Evolutionary conservation across 768 basidiomycete genomes (phyloP).

Genomic region (Boletus pseudopeckii): DNA sequence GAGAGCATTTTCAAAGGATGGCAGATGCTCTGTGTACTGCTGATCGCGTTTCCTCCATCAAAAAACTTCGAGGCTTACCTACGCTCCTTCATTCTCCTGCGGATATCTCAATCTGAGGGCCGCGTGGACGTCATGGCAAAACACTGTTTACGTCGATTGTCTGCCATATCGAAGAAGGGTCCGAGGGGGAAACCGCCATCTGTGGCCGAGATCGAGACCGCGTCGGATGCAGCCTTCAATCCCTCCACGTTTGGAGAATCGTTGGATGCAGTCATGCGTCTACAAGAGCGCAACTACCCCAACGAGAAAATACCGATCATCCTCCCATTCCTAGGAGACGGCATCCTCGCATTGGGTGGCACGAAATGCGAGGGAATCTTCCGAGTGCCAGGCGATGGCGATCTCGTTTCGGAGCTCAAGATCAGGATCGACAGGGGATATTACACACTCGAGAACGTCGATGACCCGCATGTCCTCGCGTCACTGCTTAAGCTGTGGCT

Average conservation of each 20-base stretch:
- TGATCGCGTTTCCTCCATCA: slow-evolving; percentile 91
- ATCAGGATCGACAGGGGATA: slow-evolving; percentile 88
- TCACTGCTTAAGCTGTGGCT: slow-evolving; percentile 93
- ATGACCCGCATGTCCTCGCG: slow-evolving; percentile 87
- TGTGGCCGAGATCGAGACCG: slow-evolving; percentile 85
- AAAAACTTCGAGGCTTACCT: slow-evolving; percentile 90
- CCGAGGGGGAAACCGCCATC: slow-evolving; percentile 83
- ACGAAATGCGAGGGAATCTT: slow-evolving; percentile 87
- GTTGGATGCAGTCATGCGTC: slow-evolving; percentile 74
- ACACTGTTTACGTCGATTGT: slow-evolving; percentile 79
- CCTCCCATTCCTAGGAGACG: slow-evolving; percentile 89
- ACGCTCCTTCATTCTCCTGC: slow-evolving; percentile 71
- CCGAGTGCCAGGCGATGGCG: slow-evolving; percentile 86
- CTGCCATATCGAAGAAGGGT: slow-evolving; percentile 74
- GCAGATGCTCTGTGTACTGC: slow-evolving; percentile 86
- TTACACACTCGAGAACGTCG: slow-evolving; percentile 84
- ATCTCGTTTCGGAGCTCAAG: slow-evolving; percentile 84
- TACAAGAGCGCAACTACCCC: slow-evolving; percentile 86
- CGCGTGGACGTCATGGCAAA: slow-evolving; percentile 89
- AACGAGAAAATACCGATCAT: slow-evolving; percentile 86
- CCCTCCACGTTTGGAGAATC: slow-evolving; percentile 93
- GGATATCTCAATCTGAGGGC: slow-evolving; percentile 64
- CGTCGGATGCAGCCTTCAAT: slow-evolving; percentile 93
- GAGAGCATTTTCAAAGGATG: slow-evolving; percentile 89
- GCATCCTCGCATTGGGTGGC: slow-evolving; percentile 86